phyloP scores from a whole-genome alignment of 176 grass and related monocot genomes.

The bread wheat (Triticum aestivum) region DNA sequence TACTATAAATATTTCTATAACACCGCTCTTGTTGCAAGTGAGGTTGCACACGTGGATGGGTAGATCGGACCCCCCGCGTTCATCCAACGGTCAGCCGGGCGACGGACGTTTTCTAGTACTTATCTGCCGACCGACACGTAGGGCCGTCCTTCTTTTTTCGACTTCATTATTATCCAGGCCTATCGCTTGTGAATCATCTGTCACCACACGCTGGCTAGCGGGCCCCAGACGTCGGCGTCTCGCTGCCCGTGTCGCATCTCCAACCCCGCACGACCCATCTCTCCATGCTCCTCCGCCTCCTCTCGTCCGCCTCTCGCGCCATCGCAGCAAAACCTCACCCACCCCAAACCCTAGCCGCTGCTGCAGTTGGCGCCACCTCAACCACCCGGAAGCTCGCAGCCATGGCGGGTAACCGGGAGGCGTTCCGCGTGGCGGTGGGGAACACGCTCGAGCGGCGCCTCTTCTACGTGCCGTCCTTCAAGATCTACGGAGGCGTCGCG shows the following conservation, averaged over 20 bases:
- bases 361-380: neutral
- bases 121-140: too few relatives aligned
- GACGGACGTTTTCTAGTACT: too few relatives aligned
- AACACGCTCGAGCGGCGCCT: constrained; percentile 87
- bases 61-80: too few relatives aligned
- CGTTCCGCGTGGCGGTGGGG: constrained; percentile 62
- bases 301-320: constrained; percentile 33
- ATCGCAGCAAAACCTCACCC: constrained; percentile 41
- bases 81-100: too few relatives aligned
- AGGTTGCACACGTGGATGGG: too few relatives aligned
- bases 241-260: neutral
- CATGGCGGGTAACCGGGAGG: constrained; percentile 56
- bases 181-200: neutral
- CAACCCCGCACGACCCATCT: neutral
- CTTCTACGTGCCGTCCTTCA: constrained; percentile 90
- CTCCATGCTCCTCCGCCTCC: constrained; percentile 36
- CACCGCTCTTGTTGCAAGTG: too few relatives aligned
- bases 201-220: neutral
- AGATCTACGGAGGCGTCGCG: constrained; percentile 93
- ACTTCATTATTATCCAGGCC: neutral
- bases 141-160: too few relatives aligned
- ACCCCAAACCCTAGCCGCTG: constrained; percentile 17
- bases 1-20: too few relatives aligned
- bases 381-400: neutral
- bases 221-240: constrained; percentile 31